Evolutionary conservation across 176 grass and related monocot species (phyloP).

Genomic region (Eragrostis curvula): DNA sequence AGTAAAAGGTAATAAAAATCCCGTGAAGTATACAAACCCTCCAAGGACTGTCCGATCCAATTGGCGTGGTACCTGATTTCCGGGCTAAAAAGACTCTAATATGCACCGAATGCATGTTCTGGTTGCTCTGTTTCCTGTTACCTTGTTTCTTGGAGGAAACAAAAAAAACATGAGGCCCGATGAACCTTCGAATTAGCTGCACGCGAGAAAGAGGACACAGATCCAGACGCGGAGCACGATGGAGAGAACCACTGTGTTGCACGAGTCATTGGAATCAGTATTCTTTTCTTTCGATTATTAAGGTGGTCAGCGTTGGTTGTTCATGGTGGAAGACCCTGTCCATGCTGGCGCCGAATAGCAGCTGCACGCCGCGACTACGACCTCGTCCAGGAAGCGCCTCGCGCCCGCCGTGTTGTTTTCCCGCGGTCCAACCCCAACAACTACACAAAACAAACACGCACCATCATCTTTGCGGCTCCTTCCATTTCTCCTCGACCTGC

Average conservation of each 20-base stretch:
- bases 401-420: not conserved
- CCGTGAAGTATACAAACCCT: no score
- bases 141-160: no score
- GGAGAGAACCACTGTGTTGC: no score
- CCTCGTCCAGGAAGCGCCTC: slow-evolving; percentile 35
- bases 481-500: not conserved
- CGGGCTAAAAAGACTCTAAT: not conserved
- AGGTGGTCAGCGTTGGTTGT: slow-evolving; percentile 16
- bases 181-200: no score
- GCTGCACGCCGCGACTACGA: not conserved
- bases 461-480: slow-evolving; percentile 11
- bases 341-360: not conserved
- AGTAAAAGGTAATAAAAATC: no score
- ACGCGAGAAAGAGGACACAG: no score
- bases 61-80: not conserved
- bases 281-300: no score
- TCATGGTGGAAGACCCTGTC: not conserved
- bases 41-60: not conserved
- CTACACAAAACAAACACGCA: not conserved
- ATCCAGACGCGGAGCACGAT: no score
- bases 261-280: no score
- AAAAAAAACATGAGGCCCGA: no score
- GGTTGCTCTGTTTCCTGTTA: no score
- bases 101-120: not conserved
- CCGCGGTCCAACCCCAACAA: slow-evolving; percentile 43